phyloP scores from a whole-genome alignment of 108 stramenopile genomes.

The Skeletonema tropicum region DNA sequence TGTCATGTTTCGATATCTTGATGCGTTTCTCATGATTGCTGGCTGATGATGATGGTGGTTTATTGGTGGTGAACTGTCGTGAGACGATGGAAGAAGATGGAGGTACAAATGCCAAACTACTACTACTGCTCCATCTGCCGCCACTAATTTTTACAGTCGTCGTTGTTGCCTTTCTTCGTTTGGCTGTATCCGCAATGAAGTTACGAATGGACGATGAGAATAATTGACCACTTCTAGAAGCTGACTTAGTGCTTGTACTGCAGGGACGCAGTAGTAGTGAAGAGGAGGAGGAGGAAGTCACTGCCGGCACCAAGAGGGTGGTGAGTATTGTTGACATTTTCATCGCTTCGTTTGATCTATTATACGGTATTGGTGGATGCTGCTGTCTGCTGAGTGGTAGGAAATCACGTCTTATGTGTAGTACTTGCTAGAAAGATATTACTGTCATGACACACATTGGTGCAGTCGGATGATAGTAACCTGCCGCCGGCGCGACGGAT shows the following conservation, averaged over 20 bases:
- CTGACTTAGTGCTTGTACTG: not conserved
- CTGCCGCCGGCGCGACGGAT: too few species aligned
- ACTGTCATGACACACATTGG: too few species aligned
- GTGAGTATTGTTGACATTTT: too few species aligned
- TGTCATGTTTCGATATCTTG: not conserved
- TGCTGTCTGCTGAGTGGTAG: too few species aligned
- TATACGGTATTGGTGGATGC: too few species aligned
- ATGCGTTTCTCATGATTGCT: not conserved
- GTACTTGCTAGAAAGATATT: too few species aligned
- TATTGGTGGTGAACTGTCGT: not conserved
- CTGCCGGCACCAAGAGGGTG: conserved; percentile 1
- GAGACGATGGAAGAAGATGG: not conserved
- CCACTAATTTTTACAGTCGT: not conserved
- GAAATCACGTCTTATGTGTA: too few species aligned
- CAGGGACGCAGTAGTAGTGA: conserved; percentile 29
- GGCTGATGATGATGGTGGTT: not conserved
- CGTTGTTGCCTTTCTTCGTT: not conserved
- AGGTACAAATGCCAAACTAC: not conserved
- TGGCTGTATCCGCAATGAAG: conserved; percentile 7
- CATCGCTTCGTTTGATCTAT: too few species aligned
- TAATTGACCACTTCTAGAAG: conserved; percentile 14
- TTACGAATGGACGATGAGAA: not conserved
- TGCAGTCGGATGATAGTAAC: too few species aligned
- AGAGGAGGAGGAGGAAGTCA: not conserved
- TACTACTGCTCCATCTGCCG: not conserved